Percentiles rank a stretch among this genome's conserved stretches.
These are phyloP conservation scores for Pestalotiopsis sp. DNA, from an alignment of 2,329 filamentous ascomycete species.

Conservation along the genomic window DNA sequence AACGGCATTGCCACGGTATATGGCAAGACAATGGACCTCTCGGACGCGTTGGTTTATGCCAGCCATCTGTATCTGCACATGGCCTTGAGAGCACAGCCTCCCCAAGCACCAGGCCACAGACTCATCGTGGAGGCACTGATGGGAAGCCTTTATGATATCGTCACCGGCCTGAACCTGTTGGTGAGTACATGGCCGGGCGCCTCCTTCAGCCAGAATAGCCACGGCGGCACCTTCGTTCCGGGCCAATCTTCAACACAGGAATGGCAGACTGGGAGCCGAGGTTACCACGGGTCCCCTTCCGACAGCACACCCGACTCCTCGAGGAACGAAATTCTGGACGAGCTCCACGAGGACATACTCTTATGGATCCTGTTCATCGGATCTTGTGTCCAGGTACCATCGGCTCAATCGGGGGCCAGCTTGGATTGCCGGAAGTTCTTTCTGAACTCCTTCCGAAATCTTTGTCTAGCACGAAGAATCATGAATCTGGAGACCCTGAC, in stretches of 20 bases:
- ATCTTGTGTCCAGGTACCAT: slow-evolving; percentile 31
- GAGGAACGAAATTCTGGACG: slow-evolving; percentile 16
- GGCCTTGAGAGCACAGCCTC: slow-evolving; percentile 33
- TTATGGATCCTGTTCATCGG: slow-evolving; percentile 36
- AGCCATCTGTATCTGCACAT: slow-evolving; percentile 34
- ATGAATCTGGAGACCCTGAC: slow-evolving; percentile 24
- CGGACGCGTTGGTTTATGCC: slow-evolving; percentile 31
- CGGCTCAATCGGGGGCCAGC: slow-evolving; percentile 18
- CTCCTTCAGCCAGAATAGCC: not conserved
- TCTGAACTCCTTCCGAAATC: slow-evolving; percentile 27
- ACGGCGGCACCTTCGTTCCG: slow-evolving; percentile 13
- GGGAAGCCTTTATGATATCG: slow-evolving; percentile 27
- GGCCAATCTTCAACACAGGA: not conserved
- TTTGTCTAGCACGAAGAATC: slow-evolving; percentile 29
- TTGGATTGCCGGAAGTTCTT: slow-evolving; percentile 32
- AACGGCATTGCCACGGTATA: slow-evolving; percentile 13
- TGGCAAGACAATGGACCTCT: slow-evolving; percentile 27
- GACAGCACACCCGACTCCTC: not conserved
- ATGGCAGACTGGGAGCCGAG: not conserved
- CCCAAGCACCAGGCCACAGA: slow-evolving; percentile 31
- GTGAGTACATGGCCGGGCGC: slow-evolving; percentile 7
- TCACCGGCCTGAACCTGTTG: slow-evolving; percentile 29
- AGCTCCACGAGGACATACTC: slow-evolving; percentile 30
- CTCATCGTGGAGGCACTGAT: slow-evolving; percentile 30
- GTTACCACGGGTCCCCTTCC: slow-evolving; percentile 14